Percentiles rank a stretch among this genome's conserved stretches.
These are phyloP conservation scores for Ustilago lituana DNA, from an alignment of 1,284 basidiomycete species.

Conservation along the genomic window DNA sequence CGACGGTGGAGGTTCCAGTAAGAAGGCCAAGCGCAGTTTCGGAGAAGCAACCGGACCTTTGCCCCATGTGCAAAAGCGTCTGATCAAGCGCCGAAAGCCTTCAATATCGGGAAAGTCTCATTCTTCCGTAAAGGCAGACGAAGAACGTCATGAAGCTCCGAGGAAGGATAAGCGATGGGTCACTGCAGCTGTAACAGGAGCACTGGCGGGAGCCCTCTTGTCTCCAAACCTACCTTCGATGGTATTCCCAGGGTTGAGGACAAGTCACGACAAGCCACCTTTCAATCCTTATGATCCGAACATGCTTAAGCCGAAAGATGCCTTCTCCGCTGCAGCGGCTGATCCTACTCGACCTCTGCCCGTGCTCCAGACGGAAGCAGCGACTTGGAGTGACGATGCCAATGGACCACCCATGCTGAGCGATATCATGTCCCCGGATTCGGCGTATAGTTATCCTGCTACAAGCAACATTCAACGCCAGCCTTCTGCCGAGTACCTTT, in stretches of 20 bases:
- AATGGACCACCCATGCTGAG: not conserved
- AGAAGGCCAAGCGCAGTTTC: not conserved
- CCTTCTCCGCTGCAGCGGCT: constrained; percentile 17
- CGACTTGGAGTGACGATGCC: not conserved
- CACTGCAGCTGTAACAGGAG: constrained; percentile 1
- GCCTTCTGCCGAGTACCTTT: not conserved
- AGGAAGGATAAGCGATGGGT: constrained; percentile 14
- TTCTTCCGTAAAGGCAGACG: not conserved
- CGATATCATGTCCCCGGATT: constrained; percentile 4
- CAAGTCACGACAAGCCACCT: constrained; percentile 11
- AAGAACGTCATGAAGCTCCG: no score
- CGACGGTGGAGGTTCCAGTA: not conserved
- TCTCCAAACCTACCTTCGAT: constrained; percentile 3
- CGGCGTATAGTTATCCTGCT: not conserved
- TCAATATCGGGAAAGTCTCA: not conserved
- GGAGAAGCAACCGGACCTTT: not conserved
- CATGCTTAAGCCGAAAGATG: constrained; percentile 24
- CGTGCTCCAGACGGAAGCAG: not conserved
- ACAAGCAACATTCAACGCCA: not conserved
- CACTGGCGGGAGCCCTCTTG: constrained; percentile 1
- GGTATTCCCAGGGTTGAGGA: constrained; percentile 1
- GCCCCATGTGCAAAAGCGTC: not conserved
- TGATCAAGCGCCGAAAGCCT: constrained; percentile 12
- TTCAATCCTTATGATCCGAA: constrained; percentile 40
- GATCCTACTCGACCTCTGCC: constrained; percentile 9